Evolutionary conservation across 805 yeast species (phyloP), one percentile per base, ranked within the genome.

Genomic region (Kluyveromyces lactis): DNA sequence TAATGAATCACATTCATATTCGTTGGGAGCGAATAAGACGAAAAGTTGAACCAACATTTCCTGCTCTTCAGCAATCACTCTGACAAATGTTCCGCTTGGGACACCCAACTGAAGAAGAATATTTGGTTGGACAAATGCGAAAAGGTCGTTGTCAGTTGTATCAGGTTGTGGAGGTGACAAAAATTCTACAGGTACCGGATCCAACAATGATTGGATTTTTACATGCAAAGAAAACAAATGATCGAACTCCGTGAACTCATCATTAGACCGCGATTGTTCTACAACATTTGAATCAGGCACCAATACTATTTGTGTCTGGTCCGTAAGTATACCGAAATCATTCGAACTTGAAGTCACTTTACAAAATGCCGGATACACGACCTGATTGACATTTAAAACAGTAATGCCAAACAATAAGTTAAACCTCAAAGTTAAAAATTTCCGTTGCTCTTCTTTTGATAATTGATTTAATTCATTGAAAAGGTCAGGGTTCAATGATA

Each of bases 111-210:
- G 18, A 4, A 43, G 18, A 21, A 60, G 43, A 1, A 47, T 41
- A 4, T 43, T 31, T 11, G 44, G 31, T 27, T 44, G 41, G 2
- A 57, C 51, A 40, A 57, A 57, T 3, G 49, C 60, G 42, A 47
- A 49, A 4, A 53, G 40, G 6, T 59, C 45, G n/a, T 53, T 55
- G 42, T 60, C 64, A 9, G 51, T 52, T 8, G 26, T 11, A 3
- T 21, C 13, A 2, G 41, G 17, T 9, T 43, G 41, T 13, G 33
- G 18, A 4, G 56, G 53, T 5, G 15, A 33, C 2, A 49, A 40
- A 18, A 49, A 21, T 2, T 47, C 50, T 3, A 18, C 24, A 1
- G 50, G 40, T 2, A 51, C 39, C 3, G 57, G 52, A 24, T 34
- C 18, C n/a, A 12, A 10, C n/a, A 34, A 24, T 15, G 29, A 24